phyloP scores from a whole-genome alignment of 352 stramenopile species.

The Phytophthora europaea region DNA sequence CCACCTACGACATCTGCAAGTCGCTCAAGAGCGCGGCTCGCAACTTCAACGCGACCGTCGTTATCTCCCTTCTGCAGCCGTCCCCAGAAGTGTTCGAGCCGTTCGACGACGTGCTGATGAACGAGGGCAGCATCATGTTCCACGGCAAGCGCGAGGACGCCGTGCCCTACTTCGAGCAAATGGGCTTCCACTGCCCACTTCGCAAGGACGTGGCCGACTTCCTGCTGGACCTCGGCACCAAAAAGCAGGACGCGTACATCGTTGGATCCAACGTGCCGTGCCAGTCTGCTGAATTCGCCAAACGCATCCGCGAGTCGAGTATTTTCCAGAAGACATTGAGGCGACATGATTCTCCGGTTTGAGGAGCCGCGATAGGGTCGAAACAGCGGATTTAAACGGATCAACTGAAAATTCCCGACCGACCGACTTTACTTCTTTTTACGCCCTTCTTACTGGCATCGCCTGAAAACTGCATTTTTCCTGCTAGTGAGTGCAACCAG shows the following conservation, averaged over 20 bases:
- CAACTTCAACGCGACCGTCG: slow-evolving; percentile 58
- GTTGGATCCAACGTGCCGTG: slow-evolving; percentile 28
- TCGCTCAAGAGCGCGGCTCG: slow-evolving; percentile 63
- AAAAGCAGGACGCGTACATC: slow-evolving; percentile 32
- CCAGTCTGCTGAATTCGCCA: slow-evolving; percentile 53
- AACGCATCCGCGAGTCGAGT: slow-evolving; percentile 48
- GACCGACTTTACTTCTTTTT: too few relatives aligned
- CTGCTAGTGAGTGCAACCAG: too few relatives aligned
- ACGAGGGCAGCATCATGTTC: slow-evolving; percentile 64
- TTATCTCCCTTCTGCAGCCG: slow-evolving; percentile 56
- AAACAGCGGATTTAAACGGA: too few relatives aligned
- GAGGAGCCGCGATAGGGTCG: too few relatives aligned
- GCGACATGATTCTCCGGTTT: too few relatives aligned
- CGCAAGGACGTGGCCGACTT: slow-evolving; percentile 10
- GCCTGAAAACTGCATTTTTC: too few relatives aligned
- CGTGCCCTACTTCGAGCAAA: slow-evolving; percentile 58
- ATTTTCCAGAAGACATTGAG: too few relatives aligned
- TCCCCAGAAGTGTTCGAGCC: slow-evolving; percentile 64
- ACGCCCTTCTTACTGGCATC: too few relatives aligned
- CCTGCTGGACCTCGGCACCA: slow-evolving; percentile 30
- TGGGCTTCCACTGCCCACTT: slow-evolving; percentile 55
- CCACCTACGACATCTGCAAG: slow-evolving; percentile 86
- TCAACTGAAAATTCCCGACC: too few relatives aligned
- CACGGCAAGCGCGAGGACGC: slow-evolving; percentile 53
- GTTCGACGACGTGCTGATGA: slow-evolving; percentile 68